Percentiles rank a stretch among this genome's conserved stretches.
phyloP scores from a whole-genome alignment of 257 asterid species.

The Solanum chilense region DNA sequence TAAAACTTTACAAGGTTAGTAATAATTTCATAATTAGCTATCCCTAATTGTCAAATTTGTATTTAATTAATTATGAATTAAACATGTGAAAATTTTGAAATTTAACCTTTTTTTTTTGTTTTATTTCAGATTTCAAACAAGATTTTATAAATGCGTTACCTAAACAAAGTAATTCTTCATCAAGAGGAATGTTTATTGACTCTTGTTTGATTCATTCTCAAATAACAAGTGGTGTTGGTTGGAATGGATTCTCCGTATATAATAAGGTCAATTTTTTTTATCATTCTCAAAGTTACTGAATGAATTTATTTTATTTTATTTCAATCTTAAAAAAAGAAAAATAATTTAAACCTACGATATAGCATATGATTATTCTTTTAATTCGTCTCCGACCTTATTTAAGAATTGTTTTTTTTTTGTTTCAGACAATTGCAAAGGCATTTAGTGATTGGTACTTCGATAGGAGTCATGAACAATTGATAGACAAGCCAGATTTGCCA shows the following conservation, averaged over 20 bases:
- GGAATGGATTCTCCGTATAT: background rate
- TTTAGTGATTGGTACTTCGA: background rate
- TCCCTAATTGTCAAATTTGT: background rate
- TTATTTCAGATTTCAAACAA: background rate
- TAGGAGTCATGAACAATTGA: background rate
- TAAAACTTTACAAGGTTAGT: background rate
- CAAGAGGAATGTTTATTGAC: background rate
- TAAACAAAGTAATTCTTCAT: background rate
- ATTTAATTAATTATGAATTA: background rate
- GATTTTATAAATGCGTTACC: background rate
- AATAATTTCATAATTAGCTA: background rate
- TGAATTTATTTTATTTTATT: background rate
- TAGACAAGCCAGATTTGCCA: background rate
- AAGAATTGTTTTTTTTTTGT: too few species aligned
- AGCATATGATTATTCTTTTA: too few species aligned
- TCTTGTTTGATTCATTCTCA: background rate
- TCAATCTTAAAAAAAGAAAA: background rate
- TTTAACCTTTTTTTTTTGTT: background rate
- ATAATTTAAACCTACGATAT: too few species aligned
- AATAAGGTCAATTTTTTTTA: background rate
- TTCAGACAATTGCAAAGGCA: background rate
- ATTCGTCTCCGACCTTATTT: too few species aligned
- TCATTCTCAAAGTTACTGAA: too few species aligned
- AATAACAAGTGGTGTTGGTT: background rate
- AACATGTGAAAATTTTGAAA: background rate